Evolutionary conservation across 163 green algal genomes (phyloP), one percentile per base, ranked within the genome.

Genomic region (Volvox carteri): DNA sequence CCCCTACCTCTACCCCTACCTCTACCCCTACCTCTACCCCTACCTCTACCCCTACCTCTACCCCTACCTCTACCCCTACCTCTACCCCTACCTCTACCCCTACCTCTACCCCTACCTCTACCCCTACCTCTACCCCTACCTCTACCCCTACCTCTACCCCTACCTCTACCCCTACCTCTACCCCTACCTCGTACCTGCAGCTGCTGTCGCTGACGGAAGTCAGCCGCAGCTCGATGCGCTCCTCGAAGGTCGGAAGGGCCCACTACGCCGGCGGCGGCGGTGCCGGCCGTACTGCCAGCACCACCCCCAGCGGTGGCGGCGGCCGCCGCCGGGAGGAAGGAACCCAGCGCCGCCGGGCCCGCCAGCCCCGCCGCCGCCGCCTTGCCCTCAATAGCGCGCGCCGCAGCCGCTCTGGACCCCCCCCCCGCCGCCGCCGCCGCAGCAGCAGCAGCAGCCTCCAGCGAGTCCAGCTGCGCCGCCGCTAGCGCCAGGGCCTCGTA

Each of bases 181-280:
- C n/a, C n/a, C n/a, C n/a, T n/a, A n/a, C n/a, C n/a, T n/a, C 54
- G 7, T 72, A 87, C 81, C 81, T 87, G 81, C 81, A 87, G 48
- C 48, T 87, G 81, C 21, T 37, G 81, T 11, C 81, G 30, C 67
- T 78, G 81, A 6, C 81, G 65, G 46, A 79, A 87, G 67, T 87
- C 81, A 18, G 65, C 2, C 19, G 65, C 54, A 41, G 79, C 54
- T 0, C 79, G 58, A 3, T 19, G 70, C n/a, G n/a, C n/a, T n/a
- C n/a, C n/a, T n/a, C n/a, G n/a, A n/a, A n/a, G n/a, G n/a, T n/a
- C n/a, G n/a, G n/a, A n/a, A 9, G 70, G 23, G 18, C 39, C 70
- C 14, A 30, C 62, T 78, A 41, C 42, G 33, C 25, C 6, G 14
- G 6, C 39, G 28, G 8, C 1, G 42, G 37, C 14, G 16, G 25